Conservation (phyloP, 768 basidiomycete species). For the Trametes cingulata region DNA sequence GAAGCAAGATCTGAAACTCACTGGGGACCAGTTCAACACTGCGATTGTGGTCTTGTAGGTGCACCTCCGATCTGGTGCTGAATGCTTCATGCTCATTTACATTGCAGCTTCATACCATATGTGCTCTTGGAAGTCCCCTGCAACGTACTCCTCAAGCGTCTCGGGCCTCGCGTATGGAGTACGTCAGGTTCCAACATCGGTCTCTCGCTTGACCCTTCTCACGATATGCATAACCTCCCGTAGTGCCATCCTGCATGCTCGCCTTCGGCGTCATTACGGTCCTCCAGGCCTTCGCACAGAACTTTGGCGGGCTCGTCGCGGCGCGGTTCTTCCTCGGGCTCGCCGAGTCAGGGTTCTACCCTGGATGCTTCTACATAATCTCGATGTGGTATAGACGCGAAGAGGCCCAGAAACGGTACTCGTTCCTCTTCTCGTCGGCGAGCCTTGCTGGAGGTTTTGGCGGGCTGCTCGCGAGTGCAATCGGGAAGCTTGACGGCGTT, state of each 20-base stretch:
- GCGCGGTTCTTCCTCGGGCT: constrained; percentile 27
- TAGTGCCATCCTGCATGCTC: constrained; percentile 38
- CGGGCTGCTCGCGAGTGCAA: constrained; percentile 35
- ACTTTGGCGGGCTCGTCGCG: constrained; percentile 38
- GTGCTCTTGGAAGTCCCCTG: constrained; percentile 39
- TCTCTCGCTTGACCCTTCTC: no score
- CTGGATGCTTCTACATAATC: constrained; percentile 34
- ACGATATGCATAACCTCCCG: no score
- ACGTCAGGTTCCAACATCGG: constrained; percentile 6
- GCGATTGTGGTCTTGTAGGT: constrained; percentile 35
- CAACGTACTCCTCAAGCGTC: constrained; percentile 34
- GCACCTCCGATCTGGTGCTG: no score
- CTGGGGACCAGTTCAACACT: constrained; percentile 30
- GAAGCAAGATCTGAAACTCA: constrained; percentile 31
- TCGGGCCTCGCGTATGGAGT: constrained; percentile 39
- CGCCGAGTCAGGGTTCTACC: constrained; percentile 30
- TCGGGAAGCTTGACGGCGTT: constrained; percentile 36
- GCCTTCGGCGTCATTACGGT: constrained; percentile 40
- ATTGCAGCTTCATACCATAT: constrained; percentile 35
- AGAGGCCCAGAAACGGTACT: constrained; percentile 37
- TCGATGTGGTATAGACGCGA: constrained; percentile 40
- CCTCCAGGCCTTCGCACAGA: constrained; percentile 35
- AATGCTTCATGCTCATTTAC: no score
- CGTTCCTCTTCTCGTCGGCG: constrained; percentile 41
- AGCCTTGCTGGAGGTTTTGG: constrained; percentile 43